phyloP scores from a whole-genome alignment of 768 basidiomycete species.

The Phlebiopsis gigantea region DNA sequence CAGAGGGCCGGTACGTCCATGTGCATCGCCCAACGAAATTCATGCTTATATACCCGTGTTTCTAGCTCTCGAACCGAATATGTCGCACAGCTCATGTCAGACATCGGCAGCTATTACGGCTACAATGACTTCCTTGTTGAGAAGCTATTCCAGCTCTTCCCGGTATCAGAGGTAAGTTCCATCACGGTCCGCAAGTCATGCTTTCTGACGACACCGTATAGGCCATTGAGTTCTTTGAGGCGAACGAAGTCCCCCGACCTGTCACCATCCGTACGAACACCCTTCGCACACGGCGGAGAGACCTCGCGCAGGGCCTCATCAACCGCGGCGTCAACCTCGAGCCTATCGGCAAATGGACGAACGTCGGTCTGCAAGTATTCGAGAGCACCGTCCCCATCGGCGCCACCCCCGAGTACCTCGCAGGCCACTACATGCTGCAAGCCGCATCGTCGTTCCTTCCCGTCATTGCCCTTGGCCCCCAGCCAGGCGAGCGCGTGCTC shows the following conservation, averaged over 20 bases:
- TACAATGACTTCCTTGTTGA: constrained; percentile 95
- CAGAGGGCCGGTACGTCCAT: constrained; percentile 56
- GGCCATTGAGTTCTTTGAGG: constrained; percentile 98
- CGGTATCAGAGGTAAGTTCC: constrained; percentile 74
- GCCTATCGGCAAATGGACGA: constrained; percentile 99
- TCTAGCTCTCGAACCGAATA: constrained; percentile 86
- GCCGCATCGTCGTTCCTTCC: constrained; percentile 99
- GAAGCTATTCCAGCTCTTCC: constrained; percentile 91
- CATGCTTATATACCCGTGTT: constrained; percentile 3
- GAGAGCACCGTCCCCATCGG: constrained; percentile 95
- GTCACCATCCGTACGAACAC: constrained; percentile 99
- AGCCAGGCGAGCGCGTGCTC: constrained; percentile 88
- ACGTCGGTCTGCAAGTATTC: constrained; percentile 98
- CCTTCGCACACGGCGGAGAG: constrained; percentile 85
- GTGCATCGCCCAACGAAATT: not conserved
- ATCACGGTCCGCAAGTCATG: not conserved
- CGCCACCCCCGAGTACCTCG: constrained; percentile 97
- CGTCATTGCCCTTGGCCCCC: constrained; percentile 90
- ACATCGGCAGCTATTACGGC: constrained; percentile 94
- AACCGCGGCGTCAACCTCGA: constrained; percentile 97
- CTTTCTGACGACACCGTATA: constrained; percentile 25
- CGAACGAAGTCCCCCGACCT: constrained; percentile 92
- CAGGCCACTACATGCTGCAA: constrained; percentile 99
- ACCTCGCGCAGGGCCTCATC: constrained; percentile 89
- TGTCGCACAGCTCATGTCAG: constrained; percentile 77